phyloP scores from a whole-genome alignment of 306 rosid species.

The Lithocarpus polystachyus region DNA sequence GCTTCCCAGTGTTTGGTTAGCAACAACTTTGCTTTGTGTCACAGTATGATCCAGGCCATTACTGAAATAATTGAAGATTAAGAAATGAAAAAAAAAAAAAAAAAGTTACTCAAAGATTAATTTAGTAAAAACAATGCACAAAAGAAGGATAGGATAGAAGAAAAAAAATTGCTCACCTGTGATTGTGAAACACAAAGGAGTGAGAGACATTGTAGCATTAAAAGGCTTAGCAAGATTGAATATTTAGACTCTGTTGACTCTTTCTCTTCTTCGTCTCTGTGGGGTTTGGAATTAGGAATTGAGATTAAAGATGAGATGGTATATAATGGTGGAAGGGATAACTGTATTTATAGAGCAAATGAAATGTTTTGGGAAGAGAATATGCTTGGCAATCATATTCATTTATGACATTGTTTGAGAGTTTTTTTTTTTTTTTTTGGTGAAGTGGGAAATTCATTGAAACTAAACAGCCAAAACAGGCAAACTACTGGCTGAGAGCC shows the following conservation, averaged over 20 bases:
- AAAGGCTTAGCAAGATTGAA: slow-evolving; percentile 32
- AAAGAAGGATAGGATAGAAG: neutral
- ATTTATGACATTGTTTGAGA: too few species aligned
- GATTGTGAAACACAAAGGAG: slow-evolving; percentile 35
- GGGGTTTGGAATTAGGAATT: neutral
- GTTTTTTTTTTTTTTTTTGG: too few species aligned
- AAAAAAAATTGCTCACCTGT: slow-evolving; percentile 41
- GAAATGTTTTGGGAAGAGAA: neutral
- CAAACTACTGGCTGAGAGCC: too few species aligned
- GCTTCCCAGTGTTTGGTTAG: slow-evolving; percentile 71
- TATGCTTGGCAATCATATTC: neutral
- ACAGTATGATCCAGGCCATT: slow-evolving; percentile 90
- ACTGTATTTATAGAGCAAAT: neutral
- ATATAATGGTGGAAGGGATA: neutral
- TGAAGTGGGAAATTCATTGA: too few species aligned
- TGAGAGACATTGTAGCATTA: slow-evolving; percentile 43
- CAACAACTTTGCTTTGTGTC: slow-evolving; percentile 29
- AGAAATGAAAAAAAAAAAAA: neutral
- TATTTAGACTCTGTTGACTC: slow-evolving; percentile 29
- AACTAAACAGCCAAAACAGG: too few species aligned
- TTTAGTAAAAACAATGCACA: neutral
- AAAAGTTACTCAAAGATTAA: neutral
- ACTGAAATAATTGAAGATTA: neutral
- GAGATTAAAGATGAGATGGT: too few species aligned
- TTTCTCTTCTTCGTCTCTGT: neutral